Percentiles rank a stretch among this genome's conserved stretches.
Evolutionary conservation across 768 basidiomycete species (phyloP).

Genomic region (Leccinum barrowsii): DNA sequence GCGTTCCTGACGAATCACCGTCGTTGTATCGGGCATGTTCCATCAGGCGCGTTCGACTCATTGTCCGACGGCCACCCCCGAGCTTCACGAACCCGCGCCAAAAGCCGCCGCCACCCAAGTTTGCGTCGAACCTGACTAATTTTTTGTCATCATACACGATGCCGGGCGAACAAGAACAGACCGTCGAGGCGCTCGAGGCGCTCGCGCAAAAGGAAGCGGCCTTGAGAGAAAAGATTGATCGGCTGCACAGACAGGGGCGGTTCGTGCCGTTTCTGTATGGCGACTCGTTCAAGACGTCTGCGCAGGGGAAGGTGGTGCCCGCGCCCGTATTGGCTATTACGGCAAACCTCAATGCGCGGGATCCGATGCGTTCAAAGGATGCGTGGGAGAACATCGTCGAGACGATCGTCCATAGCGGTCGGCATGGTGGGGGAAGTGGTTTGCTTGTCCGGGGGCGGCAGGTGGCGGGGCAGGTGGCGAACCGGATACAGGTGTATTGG

Average conservation of each 20-base stretch:
- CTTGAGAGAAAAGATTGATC: conserved; percentile 41
- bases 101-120: conserved; percentile 49
- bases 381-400: conserved; percentile 60
- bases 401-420: conserved; percentile 34
- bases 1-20: background rate
- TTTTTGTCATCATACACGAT: conserved; percentile 63
- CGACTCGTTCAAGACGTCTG: conserved; percentile 16
- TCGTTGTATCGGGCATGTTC: conserved; percentile 18
- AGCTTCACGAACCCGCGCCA: conserved; percentile 66
- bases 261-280: conserved; percentile 39
- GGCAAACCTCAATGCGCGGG: conserved; percentile 19
- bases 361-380: conserved; percentile 36
- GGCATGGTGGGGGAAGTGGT: conserved; percentile 8
- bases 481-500: conserved; percentile 71
- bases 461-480: conserved; percentile 55
- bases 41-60: conserved; percentile 61
- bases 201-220: conserved; percentile 43
- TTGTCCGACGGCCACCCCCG: conserved; percentile 63
- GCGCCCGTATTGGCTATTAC: conserved; percentile 6
- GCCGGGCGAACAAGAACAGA: conserved; percentile 48
- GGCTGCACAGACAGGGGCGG: conserved; percentile 46
- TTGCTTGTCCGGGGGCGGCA: conserved; percentile 34
- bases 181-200: conserved; percentile 34
- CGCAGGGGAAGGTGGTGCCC: background rate
- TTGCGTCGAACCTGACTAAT: conserved; percentile 49